phyloP scores from a whole-genome alignment of 75 land plant species.

The Azolla pinnata region DNA sequence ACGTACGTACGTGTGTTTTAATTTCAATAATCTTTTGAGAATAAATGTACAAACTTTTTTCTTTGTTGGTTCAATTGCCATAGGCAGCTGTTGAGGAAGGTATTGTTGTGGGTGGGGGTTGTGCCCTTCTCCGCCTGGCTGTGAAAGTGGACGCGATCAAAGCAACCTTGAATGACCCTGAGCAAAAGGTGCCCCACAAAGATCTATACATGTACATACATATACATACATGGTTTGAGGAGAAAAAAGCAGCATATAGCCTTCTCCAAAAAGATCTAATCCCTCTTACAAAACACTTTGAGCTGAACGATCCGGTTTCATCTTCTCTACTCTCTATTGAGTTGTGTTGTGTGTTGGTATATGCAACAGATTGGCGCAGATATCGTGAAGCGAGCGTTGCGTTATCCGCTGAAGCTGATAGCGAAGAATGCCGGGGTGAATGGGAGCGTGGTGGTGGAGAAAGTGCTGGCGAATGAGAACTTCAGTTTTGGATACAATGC shows the following conservation, averaged over 20 bases:
- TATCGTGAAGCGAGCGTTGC: slow-evolving; percentile 57
- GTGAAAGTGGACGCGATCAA: slow-evolving; percentile 58
- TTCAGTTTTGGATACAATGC: slow-evolving; percentile 71
- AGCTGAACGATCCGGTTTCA: no score
- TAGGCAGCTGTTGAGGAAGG: slow-evolving; percentile 77
- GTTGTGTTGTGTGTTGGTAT: no score
- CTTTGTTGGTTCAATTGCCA: background rate
- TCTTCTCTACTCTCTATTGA: no score
- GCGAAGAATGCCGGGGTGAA: slow-evolving; percentile 78
- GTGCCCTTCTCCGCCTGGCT: slow-evolving; percentile 46
- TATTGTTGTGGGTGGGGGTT: slow-evolving; percentile 68
- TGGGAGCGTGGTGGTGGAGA: slow-evolving; percentile 62
- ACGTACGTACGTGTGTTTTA: no score
- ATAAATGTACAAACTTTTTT: background rate
- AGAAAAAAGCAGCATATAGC: no score
- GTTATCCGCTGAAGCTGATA: slow-evolving; percentile 57
- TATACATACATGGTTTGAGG: no score
- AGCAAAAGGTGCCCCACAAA: slow-evolving; percentile 77
- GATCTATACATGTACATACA: no score
- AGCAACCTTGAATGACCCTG: slow-evolving; percentile 48
- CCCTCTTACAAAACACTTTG: no score
- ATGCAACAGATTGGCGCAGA: slow-evolving; percentile 60
- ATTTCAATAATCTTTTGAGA: no score
- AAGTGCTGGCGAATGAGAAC: slow-evolving; percentile 66
- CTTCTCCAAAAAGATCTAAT: no score